Percentiles rank a stretch among this genome's conserved stretches.
phyloP scores from a whole-genome alignment of 208 protist genomes.

The Leishmania tarentolae region DNA sequence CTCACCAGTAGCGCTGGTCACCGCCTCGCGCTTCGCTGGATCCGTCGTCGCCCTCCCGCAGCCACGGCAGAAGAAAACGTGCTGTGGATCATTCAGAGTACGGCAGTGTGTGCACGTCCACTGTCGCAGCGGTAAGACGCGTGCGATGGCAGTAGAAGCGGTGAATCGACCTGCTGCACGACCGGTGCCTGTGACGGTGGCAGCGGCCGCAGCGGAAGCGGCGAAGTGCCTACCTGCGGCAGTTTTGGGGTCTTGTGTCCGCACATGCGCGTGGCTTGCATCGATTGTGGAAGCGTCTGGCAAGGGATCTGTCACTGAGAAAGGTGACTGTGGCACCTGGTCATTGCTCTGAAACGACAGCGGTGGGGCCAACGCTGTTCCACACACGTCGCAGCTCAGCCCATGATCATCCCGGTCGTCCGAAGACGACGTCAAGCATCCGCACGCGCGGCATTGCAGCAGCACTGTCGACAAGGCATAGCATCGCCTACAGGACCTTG shows the following conservation, averaged over 20 bases:
- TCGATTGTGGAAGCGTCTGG: background rate
- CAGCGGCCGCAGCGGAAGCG: background rate
- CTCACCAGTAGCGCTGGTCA: background rate
- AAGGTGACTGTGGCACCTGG: background rate
- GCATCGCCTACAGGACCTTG: constrained; percentile 52
- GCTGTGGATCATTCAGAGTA: constrained; percentile 50
- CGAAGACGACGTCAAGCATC: constrained; percentile 46
- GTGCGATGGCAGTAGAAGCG: constrained; percentile 11
- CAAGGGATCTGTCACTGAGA: background rate
- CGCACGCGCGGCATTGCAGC: constrained; percentile 55
- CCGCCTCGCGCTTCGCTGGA: constrained; percentile 2
- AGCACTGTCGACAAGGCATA: constrained; percentile 43
- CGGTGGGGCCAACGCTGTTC: constrained; percentile 7
- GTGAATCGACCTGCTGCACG: constrained; percentile 17
- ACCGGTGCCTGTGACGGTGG: constrained; percentile 23
- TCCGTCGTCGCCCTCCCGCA: constrained; percentile 23
- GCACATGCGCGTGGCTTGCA: background rate
- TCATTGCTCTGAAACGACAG: background rate
- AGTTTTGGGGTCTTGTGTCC: background rate
- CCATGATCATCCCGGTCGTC: constrained; percentile 9
- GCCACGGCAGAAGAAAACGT: constrained; percentile 62
- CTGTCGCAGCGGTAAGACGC: constrained; percentile 49
- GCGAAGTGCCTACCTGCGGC: background rate
- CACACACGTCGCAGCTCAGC: constrained; percentile 29
- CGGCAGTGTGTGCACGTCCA: constrained; percentile 74